Evolutionary conservation across 768 basidiomycete genomes (phyloP).

Genomic region (Royoungia palumana): DNA sequence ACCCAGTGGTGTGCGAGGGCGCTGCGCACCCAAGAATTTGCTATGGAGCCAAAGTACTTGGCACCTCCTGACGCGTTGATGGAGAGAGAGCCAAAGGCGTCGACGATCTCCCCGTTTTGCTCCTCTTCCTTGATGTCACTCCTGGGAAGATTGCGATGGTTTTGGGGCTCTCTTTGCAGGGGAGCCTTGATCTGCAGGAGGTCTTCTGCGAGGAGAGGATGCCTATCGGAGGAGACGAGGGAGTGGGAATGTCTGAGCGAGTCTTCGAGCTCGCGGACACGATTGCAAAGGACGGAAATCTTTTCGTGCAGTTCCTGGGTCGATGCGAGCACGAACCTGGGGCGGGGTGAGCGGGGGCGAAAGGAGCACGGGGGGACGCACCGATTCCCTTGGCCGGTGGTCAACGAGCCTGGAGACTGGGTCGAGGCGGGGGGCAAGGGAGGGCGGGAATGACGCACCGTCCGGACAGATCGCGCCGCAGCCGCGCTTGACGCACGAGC

Average conservation of each 20-base stretch:
- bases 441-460: slow-evolving; percentile 39
- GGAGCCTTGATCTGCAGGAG: slow-evolving; percentile 74
- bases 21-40: slow-evolving; percentile 64
- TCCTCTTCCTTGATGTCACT: slow-evolving; percentile 58
- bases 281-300: slow-evolving; percentile 67
- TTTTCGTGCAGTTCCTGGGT: slow-evolving; percentile 83
- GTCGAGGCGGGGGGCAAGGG: slow-evolving; percentile 13
- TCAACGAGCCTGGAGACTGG: slow-evolving; percentile 59
- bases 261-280: slow-evolving; percentile 77
- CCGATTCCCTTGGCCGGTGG: slow-evolving; percentile 82
- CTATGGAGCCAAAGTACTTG: slow-evolving; percentile 73
- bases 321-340: slow-evolving; percentile 73
- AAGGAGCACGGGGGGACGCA: slow-evolving; percentile 25
- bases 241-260: slow-evolving; percentile 58
- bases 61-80: slow-evolving; percentile 69
- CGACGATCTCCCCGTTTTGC: slow-evolving; percentile 62
- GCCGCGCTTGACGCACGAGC: slow-evolving; percentile 77
- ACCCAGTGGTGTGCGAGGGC: too few relatives aligned
- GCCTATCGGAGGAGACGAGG: slow-evolving; percentile 53
- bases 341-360: slow-evolving; percentile 1
- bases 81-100: slow-evolving; percentile 77
- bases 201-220: slow-evolving; percentile 70
- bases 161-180: slow-evolving; percentile 60
- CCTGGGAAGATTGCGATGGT: slow-evolving; percentile 36
- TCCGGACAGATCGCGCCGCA: slow-evolving; percentile 83